Conservation (phyloP, 1,284 basidiomycete genomes). For the Heterobasidion parviporum region DNA sequence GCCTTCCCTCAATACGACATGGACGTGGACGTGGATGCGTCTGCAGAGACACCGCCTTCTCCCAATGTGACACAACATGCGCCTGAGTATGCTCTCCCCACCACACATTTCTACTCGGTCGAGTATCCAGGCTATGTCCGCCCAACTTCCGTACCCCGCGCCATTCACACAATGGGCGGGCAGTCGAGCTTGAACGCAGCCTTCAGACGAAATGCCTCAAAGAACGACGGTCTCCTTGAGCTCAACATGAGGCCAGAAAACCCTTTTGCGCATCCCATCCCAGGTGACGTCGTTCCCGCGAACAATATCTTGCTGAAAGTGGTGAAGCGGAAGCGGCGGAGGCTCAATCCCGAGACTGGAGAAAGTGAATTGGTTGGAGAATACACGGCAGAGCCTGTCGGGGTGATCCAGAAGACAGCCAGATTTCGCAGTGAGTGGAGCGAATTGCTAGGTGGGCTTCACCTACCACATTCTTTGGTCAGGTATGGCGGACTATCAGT, state of each 20-base stretch:
- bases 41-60: neutral
- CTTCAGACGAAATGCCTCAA: slow-evolving; percentile 57
- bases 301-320: slow-evolving; percentile 80
- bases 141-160: slow-evolving; percentile 50
- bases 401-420: slow-evolving; percentile 73
- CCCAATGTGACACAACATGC: slow-evolving; percentile 17
- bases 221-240: slow-evolving; percentile 60
- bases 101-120: slow-evolving; percentile 65
- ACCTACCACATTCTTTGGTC: neutral
- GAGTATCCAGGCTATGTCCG: slow-evolving; percentile 88
- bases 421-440: slow-evolving; percentile 76
- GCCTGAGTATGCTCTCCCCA: slow-evolving; percentile 43
- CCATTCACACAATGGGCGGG: slow-evolving; percentile 62
- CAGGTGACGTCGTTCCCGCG: slow-evolving; percentile 68
- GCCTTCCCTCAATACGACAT: too few relatives aligned
- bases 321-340: slow-evolving; percentile 57
- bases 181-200: slow-evolving; percentile 62
- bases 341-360: slow-evolving; percentile 13
- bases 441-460: neutral
- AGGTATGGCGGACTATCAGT: slow-evolving; percentile 94
- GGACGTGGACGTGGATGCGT: too few relatives aligned
- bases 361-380: slow-evolving; percentile 50
- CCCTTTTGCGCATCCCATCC: slow-evolving; percentile 73
- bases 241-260: slow-evolving; percentile 66
- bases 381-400: slow-evolving; percentile 74